Evolutionary conservation across 352 stramenopile genomes (phyloP).

Genomic region (Phytophthora sansomeana): DNA sequence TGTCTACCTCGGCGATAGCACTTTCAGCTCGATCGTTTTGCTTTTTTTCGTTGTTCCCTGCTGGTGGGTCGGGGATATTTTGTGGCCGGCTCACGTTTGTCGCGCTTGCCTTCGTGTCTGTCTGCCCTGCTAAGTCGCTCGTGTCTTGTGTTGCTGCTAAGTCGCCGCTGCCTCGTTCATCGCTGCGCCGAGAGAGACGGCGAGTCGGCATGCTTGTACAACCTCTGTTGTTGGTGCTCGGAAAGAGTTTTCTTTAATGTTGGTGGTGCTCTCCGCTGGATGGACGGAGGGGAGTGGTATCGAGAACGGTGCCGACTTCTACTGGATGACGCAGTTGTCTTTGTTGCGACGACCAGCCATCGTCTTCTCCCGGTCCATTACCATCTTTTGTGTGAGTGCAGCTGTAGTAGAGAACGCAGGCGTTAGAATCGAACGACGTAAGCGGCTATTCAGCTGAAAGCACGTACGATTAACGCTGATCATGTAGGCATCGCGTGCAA

Average conservation of each 20-base stretch:
- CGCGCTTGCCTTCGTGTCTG: slow-evolving; percentile 10
- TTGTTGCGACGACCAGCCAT: slow-evolving; percentile 75
- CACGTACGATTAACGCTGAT: slow-evolving; percentile 89
- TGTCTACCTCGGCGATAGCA: slow-evolving; percentile 15
- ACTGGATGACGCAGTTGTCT: slow-evolving; percentile 85
- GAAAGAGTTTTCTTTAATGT: slow-evolving; percentile 49
- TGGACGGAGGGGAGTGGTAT: not conserved
- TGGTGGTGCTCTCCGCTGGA: slow-evolving; percentile 13
- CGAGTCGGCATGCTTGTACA: slow-evolving; percentile 47
- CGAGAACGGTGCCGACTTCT: slow-evolving; percentile 18
- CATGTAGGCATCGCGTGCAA: slow-evolving; percentile 84
- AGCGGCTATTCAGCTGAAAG: not conserved
- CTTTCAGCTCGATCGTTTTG: slow-evolving; percentile 1
- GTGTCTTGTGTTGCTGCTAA: slow-evolving; percentile 36
- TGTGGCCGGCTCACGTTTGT: not conserved
- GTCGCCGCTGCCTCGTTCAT: slow-evolving; percentile 27
- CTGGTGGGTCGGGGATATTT: not conserved
- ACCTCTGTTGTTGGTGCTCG: slow-evolving; percentile 49
- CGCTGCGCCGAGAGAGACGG: slow-evolving; percentile 31
- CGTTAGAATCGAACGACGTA: slow-evolving; percentile 12
- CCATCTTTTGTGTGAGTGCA: slow-evolving; percentile 77
- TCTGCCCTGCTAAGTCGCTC: no score
- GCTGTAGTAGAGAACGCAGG: slow-evolving; percentile 40
- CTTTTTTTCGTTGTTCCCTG: slow-evolving; percentile 10
- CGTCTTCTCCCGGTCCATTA: slow-evolving; percentile 85